These are phyloP conservation scores for Termitomyces sp. DNA, from an alignment of 768 basidiomycete species.

Conservation along the genomic window DNA sequence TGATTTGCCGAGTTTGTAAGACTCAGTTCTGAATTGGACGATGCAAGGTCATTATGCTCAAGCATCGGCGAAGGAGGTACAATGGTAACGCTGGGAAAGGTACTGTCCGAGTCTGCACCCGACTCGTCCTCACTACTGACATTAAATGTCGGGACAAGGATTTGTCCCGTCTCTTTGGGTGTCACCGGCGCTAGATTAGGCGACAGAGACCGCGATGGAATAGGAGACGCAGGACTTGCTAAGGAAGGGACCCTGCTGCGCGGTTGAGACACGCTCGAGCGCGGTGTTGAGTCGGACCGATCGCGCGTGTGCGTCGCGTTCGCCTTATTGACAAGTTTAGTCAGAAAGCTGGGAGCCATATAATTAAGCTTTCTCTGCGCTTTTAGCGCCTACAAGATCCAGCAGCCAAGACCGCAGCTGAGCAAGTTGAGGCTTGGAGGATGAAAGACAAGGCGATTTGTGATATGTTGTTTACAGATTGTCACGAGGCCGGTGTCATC, in stretches of 20 bases:
- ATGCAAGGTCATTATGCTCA: conserved; percentile 18
- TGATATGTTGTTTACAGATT: background rate
- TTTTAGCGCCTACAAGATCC: background rate
- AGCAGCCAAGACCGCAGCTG: background rate
- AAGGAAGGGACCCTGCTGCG: conserved; percentile 20
- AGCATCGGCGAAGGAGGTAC: conserved; percentile 39
- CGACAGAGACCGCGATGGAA: background rate
- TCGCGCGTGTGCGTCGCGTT: conserved; percentile 21
- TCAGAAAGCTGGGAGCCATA: conserved; percentile 34
- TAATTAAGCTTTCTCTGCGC: background rate
- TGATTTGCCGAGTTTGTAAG: conserved; percentile 9
- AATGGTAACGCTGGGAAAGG: conserved; percentile 37
- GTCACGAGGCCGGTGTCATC: background rate
- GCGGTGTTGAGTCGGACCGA: conserved; percentile 23
- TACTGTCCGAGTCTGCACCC: conserved; percentile 21
- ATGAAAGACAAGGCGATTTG: background rate
- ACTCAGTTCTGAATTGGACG: conserved; percentile 20
- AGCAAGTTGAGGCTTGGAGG: background rate
- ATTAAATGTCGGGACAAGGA: conserved; percentile 14
- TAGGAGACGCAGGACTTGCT: conserved; percentile 9
- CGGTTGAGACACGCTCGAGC: conserved; percentile 9
- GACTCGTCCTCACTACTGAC: conserved; percentile 10
- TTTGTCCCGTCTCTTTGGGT: conserved; percentile 4
- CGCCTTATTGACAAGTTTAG: conserved; percentile 30
- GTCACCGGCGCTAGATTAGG: conserved; percentile 5